phyloP scores from a whole-genome alignment of 805 yeast genomes.

The Teunomyces kruisii region DNA sequence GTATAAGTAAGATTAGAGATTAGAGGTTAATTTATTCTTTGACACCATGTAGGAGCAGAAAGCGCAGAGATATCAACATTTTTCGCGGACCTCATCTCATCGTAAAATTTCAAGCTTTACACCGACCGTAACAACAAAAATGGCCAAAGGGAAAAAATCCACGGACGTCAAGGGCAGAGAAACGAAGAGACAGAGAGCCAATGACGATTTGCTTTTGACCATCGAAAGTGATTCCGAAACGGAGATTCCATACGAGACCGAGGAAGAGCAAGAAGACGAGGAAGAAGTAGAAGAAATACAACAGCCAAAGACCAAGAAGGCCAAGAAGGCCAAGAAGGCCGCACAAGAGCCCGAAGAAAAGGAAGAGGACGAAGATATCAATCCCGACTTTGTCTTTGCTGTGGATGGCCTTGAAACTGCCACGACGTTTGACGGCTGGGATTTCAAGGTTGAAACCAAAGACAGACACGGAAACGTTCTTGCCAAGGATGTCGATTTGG shows the following conservation, averaged over 20 bases:
- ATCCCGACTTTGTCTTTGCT: constrained; percentile 73
- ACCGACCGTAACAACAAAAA: background rate
- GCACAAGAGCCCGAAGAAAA: constrained; percentile 26
- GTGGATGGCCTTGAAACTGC: constrained; percentile 56
- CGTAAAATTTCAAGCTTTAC: background rate
- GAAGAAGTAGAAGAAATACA: constrained; percentile 45
- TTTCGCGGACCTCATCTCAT: constrained; percentile 4
- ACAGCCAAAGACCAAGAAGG: constrained; percentile 12
- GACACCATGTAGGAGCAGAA: too few species aligned
- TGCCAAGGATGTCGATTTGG: constrained; percentile 74
- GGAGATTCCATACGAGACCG: constrained; percentile 27
- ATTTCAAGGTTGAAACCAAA: constrained; percentile 57
- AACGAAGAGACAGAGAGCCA: constrained; percentile 6
- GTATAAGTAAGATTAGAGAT: too few species aligned
- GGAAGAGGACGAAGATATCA: constrained; percentile 52
- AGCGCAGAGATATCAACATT: background rate
- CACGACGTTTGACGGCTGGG: constrained; percentile 75
- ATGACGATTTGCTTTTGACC: constrained; percentile 64
- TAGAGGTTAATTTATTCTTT: too few species aligned
- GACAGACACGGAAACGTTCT: constrained; percentile 18
- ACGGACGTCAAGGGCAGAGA: background rate
- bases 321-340: constrained; percentile 18
- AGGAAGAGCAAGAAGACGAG: constrained; percentile 27
- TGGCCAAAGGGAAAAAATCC: constrained; percentile 10
- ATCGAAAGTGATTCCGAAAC: constrained; percentile 74